Conservation (phyloP, 805 yeast genomes). For the Nakazawaea pomicola region DNA sequence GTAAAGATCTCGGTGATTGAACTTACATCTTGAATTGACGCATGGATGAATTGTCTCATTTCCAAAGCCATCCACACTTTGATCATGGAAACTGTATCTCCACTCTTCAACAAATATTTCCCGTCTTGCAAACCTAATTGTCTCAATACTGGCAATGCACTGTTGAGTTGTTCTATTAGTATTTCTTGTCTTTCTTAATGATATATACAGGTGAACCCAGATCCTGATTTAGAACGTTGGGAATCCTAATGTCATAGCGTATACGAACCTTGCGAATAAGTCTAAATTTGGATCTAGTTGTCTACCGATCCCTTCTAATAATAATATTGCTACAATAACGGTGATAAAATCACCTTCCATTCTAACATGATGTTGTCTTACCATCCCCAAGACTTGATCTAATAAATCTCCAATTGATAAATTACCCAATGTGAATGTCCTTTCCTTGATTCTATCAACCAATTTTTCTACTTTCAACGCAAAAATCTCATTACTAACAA, state of each 20-base stretch:
- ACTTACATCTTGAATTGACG: conserved; percentile 76
- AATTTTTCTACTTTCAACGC: conserved; percentile 82
- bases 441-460: conserved; percentile 72
- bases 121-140: conserved; percentile 73
- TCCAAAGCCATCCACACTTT: conserved; percentile 91
- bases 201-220: too few species aligned
- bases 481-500: conserved; percentile 75
- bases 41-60: conserved; percentile 77
- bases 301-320: conserved; percentile 93
- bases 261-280: conserved; percentile 93
- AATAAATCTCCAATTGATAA: conserved; percentile 88
- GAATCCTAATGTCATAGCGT: conserved; percentile 32
- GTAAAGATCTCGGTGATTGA: too few species aligned
- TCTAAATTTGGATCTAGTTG: conserved; percentile 91
- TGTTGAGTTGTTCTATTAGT: conserved; percentile 20
- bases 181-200: not conserved
- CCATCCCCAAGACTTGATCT: conserved; percentile 86
- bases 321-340: conserved; percentile 86
- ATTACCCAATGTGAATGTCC: conserved; percentile 90
- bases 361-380: conserved; percentile 87
- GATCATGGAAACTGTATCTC: conserved; percentile 70
- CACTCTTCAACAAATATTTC: conserved; percentile 46
- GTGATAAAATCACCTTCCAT: conserved; percentile 97
- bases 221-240: conserved; percentile 27
- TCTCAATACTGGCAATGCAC: conserved; percentile 82